phyloP scores from a whole-genome alignment of 2,329 filamentous ascomycete genomes.

The Aureobasidium lini region DNA sequence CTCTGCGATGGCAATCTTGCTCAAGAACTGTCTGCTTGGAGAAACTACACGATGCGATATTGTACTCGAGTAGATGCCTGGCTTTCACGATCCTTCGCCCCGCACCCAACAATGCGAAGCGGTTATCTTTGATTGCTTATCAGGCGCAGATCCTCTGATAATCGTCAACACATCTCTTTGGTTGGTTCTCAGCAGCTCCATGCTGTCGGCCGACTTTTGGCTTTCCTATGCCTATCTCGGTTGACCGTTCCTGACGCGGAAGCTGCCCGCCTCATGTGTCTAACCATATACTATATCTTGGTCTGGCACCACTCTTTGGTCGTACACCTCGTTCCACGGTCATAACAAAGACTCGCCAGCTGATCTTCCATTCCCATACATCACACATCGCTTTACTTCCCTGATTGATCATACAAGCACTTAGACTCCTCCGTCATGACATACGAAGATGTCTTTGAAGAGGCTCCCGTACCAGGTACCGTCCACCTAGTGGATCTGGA shows the following conservation, averaged over 20 bases:
- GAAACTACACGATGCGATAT: too few species aligned
- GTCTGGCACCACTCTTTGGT: too few species aligned
- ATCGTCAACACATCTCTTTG: neutral
- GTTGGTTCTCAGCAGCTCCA: neutral
- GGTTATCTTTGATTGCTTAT: slow-evolving; percentile 4
- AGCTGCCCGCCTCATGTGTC: neutral
- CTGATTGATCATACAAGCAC: neutral
- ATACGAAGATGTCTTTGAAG: neutral
- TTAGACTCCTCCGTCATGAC: neutral
- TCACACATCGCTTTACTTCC: neutral
- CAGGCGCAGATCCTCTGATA: neutral
- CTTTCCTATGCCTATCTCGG: slow-evolving; percentile 3
- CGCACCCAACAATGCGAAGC: neutral
- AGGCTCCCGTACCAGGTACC: slow-evolving; percentile 29
- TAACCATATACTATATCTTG: neutral
- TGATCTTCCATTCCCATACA: neutral
- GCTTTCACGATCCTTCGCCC: neutral
- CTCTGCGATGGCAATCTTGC: too few species aligned
- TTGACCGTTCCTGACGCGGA: neutral
- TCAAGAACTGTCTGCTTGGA: too few species aligned
- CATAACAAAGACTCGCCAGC: neutral
- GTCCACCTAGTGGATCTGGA: slow-evolving; percentile 37
- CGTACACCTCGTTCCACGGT: neutral
- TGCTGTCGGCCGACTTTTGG: neutral
- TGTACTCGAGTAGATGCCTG: too few species aligned